Percentiles rank a stretch among this genome's conserved stretches.
phyloP scores from a whole-genome alignment of 2,329 filamentous ascomycete species.

The Sarocladium kiliense region DNA sequence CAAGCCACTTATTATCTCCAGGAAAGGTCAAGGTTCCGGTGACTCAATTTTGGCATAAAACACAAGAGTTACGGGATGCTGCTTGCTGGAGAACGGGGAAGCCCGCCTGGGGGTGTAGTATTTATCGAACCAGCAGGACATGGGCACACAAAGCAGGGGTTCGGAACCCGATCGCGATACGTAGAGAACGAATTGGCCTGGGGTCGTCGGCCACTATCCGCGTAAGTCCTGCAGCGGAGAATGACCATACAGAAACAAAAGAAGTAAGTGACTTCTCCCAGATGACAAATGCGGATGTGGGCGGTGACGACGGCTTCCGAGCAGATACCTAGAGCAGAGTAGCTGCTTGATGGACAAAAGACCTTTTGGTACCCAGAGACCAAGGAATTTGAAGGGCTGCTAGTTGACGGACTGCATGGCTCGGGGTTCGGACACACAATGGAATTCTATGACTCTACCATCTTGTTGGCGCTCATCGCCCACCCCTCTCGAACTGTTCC shows the following conservation, averaged over 20 bases:
- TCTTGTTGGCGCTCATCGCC: background rate
- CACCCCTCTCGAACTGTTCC: background rate
- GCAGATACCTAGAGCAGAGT: background rate
- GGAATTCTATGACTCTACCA: conserved; percentile 6
- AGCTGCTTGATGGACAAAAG: background rate
- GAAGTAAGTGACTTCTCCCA: background rate
- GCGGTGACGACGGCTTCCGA: background rate
- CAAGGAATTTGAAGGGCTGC: background rate
- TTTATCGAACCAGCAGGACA: background rate
- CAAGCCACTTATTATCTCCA: background rate
- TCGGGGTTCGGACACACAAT: background rate
- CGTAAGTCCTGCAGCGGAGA: background rate
- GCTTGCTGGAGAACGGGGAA: too few species aligned
- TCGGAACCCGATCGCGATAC: too few species aligned
- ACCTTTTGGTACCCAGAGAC: background rate
- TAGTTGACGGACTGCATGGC: background rate
- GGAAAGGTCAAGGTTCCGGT: too few species aligned
- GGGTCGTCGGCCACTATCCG: background rate
- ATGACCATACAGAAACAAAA: background rate
- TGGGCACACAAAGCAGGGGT: too few species aligned
- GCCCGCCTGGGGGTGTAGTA: background rate
- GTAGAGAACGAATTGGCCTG: too few species aligned
- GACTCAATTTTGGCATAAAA: background rate
- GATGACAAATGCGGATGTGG: background rate
- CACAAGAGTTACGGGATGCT: background rate